Evolutionary conservation across 2,329 filamentous ascomycete species (phyloP), one percentile per base, ranked within the genome.

Genomic region (Podosphaera aphanis): DNA sequence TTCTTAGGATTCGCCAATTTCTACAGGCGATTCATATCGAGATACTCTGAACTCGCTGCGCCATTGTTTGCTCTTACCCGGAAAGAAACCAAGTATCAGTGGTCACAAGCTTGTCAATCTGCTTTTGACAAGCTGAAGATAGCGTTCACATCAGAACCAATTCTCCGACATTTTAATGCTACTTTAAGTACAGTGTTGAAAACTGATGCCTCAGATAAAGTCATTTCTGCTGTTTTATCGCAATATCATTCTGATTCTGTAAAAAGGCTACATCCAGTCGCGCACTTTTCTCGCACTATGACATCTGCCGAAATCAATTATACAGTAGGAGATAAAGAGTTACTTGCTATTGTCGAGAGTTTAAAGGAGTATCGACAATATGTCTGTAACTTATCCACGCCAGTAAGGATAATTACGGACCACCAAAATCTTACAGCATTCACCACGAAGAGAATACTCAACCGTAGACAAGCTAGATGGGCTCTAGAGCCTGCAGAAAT

Each of bases 341-440:
- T 43, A 19, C 40, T 43, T 43, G 40, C 25, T 7, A 43, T 43
- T 31, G 40, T 43, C 8, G 27, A 43, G 18, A 43, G 21, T 43
- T 6, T 43, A 16, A 43, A 31, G 18, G 40, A 31, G 11, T 43
- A 43, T 19, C 25, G 27, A 43, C 10, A 43, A 5, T 43, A 43
- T 19, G 16, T 31, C 10, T 43, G 40, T 20, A 43, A 31, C 29
- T 23, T 43, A 31, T 15, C 7, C 27, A 31, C 23, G 19, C 23
- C 25, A 18, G 40, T 43, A 29, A n/a, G 40, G 16, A 13, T 31
- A 18, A 31, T 43, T 3, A 43, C 40, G 31, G 40, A 31, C 23
- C 40, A 43, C 27, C 15, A 19, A 43, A 43, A 25, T 25, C 8
- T 25, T 5, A 25, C 23, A 25, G 23, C 23, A 25, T 25, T 25